A percentile compares a stretch with the other conserved stretches of the same genome.
These are phyloP conservation scores for Cucumis melo DNA, from an alignment of 306 rosid species.

Conservation along the genomic window DNA sequence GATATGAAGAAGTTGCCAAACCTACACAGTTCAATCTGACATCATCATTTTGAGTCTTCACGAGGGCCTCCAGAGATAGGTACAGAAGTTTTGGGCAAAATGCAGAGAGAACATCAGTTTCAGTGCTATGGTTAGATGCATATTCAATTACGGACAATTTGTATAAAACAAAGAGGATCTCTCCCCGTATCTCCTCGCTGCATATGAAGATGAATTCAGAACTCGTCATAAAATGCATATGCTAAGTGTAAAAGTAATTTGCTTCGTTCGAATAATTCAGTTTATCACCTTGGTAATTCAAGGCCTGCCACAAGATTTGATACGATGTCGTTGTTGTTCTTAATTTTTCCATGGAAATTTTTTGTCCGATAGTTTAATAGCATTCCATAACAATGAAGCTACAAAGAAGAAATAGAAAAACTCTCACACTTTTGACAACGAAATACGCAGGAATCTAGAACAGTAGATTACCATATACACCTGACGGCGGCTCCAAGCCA, in stretches of 20 bases:
- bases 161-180: slow-evolving; percentile 70
- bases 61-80: slow-evolving; percentile 59
- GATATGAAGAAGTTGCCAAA: slow-evolving; percentile 19
- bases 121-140: slow-evolving; percentile 35
- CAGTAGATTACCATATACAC: slow-evolving; percentile 35
- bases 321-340: slow-evolving; percentile 35
- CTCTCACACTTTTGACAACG: not conserved
- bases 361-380: slow-evolving; percentile 48
- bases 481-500: slow-evolving; percentile 68
- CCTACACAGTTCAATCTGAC: slow-evolving; percentile 86
- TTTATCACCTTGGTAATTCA: slow-evolving; percentile 66
- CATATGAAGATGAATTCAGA: slow-evolving; percentile 5
- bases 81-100: slow-evolving; percentile 60
- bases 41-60: slow-evolving; percentile 74
- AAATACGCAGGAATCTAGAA: not conserved
- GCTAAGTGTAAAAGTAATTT: not conserved
- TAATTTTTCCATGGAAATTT: slow-evolving; percentile 37
- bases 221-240: not conserved
- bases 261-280: not conserved
- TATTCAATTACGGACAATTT: slow-evolving; percentile 40
- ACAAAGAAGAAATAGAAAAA: not conserved
- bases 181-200: slow-evolving; percentile 92
- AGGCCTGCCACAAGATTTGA: slow-evolving; percentile 68
- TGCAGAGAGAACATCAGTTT: slow-evolving; percentile 37
- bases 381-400: slow-evolving; percentile 82